A percentile compares a stretch with the other conserved stretches of the same genome.
Conservation (phyloP, 1,284 basidiomycete genomes). For the Austroboletus niveus region DNA sequence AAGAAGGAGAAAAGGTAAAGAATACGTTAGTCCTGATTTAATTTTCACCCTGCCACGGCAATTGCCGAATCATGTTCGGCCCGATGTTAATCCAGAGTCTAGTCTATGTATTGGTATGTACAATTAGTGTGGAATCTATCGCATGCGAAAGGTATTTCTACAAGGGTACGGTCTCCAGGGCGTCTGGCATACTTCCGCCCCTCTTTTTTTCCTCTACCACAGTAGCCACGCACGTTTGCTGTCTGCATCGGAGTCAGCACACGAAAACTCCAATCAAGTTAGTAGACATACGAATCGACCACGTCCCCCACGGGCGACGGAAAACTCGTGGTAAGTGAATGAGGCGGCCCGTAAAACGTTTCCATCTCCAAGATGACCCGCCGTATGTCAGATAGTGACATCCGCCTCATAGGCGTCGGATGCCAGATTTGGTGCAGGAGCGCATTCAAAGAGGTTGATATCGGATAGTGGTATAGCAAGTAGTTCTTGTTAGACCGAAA, state of each 20-base stretch:
- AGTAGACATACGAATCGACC: slow-evolving; percentile 16
- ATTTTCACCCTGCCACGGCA: slow-evolving; percentile 14
- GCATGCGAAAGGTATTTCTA: not conserved
- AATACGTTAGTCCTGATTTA: not conserved
- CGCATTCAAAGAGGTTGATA: slow-evolving; percentile 55
- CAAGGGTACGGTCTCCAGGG: not conserved
- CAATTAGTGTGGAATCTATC: not conserved
- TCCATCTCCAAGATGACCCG: slow-evolving; percentile 52
- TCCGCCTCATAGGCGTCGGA: slow-evolving; percentile 48
- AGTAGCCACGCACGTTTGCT: slow-evolving; percentile 13
- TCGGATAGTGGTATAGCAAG: slow-evolving; percentile 66
- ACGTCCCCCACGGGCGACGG: slow-evolving; percentile 12
- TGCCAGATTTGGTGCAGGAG: slow-evolving; percentile 60
- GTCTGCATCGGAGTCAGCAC: slow-evolving; percentile 7
- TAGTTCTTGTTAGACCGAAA: slow-evolving; percentile 67
- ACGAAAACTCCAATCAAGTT: not conserved
- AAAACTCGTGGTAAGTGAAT: not conserved
- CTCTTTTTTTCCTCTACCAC: not conserved
- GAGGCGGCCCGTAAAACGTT: slow-evolving; percentile 49
- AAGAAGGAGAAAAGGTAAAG: slow-evolving; percentile 5
- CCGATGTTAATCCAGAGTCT: not conserved
- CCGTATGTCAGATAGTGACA: slow-evolving; percentile 59
- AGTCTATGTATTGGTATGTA: not conserved
- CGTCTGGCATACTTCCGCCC: not conserved
- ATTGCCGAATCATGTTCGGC: slow-evolving; percentile 14